Base-by-base conservation (phyloP, 495 filamentous ascomycete species). In the Diplogelasinospora grovesii region DNA sequence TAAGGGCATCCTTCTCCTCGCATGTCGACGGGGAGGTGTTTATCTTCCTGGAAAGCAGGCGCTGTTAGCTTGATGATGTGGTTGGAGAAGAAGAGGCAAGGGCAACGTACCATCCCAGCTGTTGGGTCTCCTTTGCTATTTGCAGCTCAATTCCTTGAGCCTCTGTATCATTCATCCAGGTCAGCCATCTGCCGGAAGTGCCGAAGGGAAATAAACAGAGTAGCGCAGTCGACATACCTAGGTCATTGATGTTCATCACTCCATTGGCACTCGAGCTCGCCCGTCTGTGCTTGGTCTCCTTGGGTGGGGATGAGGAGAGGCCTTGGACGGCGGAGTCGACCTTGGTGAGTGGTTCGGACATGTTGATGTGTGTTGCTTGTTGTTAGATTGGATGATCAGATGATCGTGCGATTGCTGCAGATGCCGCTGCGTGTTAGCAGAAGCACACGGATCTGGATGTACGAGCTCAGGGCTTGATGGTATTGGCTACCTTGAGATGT, bases 261-360 rank as follows among this genome's bases (percentile, higher is more conserved):
- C 80, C 83, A 37, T 75, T 65, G 36, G 55, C 59, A 22, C 71
- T 78, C 14, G 84, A 87, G 52, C 83, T 83, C 36, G 67, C 64
- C 49, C 86, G 75, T 49, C 77, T 71, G 56, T 83, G 78, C 24
- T 64, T 66, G 45, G 71, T 72, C 52, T 86, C 80, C 49, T 79
- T 77, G 30, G 79, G 74, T 25, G 79, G 69, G 14, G 79, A 77
- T 49, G 77, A 75, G 32, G 82, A 76, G 55, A 86, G 67, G 59
- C 85, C 86, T 56, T 83, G 80, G 53, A 89, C 75, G 74, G 83
- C 85, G 26, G 86, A 89, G 64, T 93, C 87, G 69, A 92, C 81
- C 69, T 89, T 90, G 64, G 75, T 77, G 54, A 89, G 77, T 49
- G 76, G 77, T 60, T 75, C 77, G 52, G 79, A 73, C 78, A 84